Percentiles rank a stretch among this genome's conserved stretches.
phyloP scores from a whole-genome alignment of 768 basidiomycete species.

The Collybiopsis confluens region DNA sequence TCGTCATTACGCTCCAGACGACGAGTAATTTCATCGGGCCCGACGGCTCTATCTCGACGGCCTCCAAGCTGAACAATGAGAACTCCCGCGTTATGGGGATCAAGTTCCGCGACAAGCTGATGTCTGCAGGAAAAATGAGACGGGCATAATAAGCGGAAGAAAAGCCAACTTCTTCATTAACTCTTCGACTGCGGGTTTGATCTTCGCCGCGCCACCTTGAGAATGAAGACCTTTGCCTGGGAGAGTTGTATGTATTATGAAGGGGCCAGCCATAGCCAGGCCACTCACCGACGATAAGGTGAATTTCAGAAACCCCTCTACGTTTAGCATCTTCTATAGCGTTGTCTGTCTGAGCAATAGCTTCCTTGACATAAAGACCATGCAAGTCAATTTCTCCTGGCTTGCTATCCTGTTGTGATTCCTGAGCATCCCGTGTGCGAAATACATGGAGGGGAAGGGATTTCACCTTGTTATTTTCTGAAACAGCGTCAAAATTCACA shows the following conservation, averaged over 20 bases:
- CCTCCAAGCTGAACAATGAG: conserved; percentile 68
- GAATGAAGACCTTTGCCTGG: conserved; percentile 88
- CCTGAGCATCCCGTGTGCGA: not conserved
- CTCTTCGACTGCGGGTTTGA: conserved; percentile 89
- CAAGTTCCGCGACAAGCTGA: conserved; percentile 65
- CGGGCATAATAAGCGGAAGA: not conserved
- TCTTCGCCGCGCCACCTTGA: conserved; percentile 67
- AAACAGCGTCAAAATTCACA: conserved; percentile 4
- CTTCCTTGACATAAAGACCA: conserved; percentile 92
- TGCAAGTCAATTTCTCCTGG: conserved; percentile 84
- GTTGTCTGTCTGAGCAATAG: conserved; percentile 66
- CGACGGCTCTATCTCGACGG: conserved; percentile 37
- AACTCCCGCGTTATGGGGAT: conserved; percentile 81
- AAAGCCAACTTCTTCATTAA: conserved; percentile 70
- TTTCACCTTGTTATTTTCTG: conserved; percentile 74
- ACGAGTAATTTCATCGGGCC: conserved; percentile 53
- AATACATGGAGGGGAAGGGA: not conserved
- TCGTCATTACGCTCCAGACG: conserved; percentile 49
- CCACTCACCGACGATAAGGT: conserved; percentile 82
- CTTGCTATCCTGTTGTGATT: conserved; percentile 48
- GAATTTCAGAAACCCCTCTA: conserved; percentile 59
- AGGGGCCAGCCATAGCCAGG: no score
- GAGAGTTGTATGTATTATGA: not conserved
- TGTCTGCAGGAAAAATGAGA: conserved; percentile 42
- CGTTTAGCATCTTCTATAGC: conserved; percentile 65